Base-by-base conservation (phyloP, 1,139 yeast genomes). In the Diutina scorzettiae region DNA sequence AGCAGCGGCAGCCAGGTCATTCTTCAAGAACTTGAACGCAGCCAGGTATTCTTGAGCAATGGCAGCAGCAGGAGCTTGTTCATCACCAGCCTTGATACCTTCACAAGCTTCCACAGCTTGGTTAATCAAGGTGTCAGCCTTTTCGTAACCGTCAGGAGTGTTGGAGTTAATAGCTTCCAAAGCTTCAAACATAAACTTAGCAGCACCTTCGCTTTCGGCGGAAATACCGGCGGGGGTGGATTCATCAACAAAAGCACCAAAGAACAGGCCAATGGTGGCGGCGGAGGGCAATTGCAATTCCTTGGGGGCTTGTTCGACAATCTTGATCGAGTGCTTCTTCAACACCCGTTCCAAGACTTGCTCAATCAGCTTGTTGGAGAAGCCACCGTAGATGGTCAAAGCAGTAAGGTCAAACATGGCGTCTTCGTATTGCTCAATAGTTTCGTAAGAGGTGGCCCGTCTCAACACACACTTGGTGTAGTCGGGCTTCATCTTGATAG, bases 331-430 rank as follows among this genome's bases (percentile, higher is more conserved):
- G 57, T 79, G 86, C 55, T 81, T 76, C 57, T 76, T 76, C 68
- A 91, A 73, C 40, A 85, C 87, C 60, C 96, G 78, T 67, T 93
- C 97, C 55, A 93, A 78, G 45, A 84, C 76, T 50, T 76, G 73
- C 60, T 87, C 95, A 46, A 84, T 74, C 28, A 84, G 71, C 55
- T 79, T 80, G 60, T 84, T 85, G 54, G 77, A 76, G 64, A 85
- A 82, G 5, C 86, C 87, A 39, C 87, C 87, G 56, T 73, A 76
- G 49, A 82, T 70, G 32, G 89, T 77, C 56, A 81, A 69, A 3
- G 95, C 89, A 45, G 97, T 89, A 60, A 85, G 76, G 62, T 93
- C 98, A 60, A 81, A 79, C 76, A 87, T 79, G 43, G 98, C 91
- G 46, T 89, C 95, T 43, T 78, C 74, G 62, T 75, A 86, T 50